These are phyloP conservation scores for Dimocarpus longan DNA, from an alignment of 345 rosid species.

Conservation along the genomic window DNA sequence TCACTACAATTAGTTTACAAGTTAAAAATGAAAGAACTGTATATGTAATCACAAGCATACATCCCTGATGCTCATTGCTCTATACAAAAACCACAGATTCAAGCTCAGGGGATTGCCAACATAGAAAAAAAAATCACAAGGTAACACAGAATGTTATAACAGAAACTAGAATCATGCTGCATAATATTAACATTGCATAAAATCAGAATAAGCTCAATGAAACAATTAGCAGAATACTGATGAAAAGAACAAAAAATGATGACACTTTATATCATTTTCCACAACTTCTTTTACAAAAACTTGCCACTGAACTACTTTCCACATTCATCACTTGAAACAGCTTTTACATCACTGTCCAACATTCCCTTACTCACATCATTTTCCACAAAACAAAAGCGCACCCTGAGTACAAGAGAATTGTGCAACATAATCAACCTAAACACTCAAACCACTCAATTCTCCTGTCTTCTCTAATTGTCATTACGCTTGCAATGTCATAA, in stretches of 20 bases:
- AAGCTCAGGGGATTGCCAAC: slow-evolving; percentile 10
- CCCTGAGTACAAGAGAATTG: no score
- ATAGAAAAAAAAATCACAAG: not conserved
- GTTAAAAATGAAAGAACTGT: not conserved
- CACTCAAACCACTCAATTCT: no score
- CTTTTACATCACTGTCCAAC: not conserved
- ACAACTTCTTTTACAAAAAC: not conserved
- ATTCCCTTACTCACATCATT: not conserved
- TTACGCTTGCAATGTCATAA: not conserved
- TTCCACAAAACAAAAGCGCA: no score
- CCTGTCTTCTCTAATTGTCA: not conserved
- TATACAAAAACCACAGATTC: not conserved
- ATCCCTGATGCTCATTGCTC: not conserved
- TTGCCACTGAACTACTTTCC: not conserved
- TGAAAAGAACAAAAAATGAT: not conserved
- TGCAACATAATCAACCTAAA: no score
- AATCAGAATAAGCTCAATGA: not conserved
- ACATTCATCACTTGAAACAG: not conserved
- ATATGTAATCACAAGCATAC: not conserved
- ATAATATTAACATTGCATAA: slow-evolving; percentile 10
- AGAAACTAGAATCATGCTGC: slow-evolving; percentile 6
- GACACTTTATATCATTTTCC: not conserved
- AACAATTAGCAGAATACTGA: not conserved
- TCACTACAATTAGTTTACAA: slow-evolving; percentile 32
- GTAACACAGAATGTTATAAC: not conserved